phyloP scores from a whole-genome alignment of 805 yeast genomes.

The Cyberlindnera sargentensis region DNA sequence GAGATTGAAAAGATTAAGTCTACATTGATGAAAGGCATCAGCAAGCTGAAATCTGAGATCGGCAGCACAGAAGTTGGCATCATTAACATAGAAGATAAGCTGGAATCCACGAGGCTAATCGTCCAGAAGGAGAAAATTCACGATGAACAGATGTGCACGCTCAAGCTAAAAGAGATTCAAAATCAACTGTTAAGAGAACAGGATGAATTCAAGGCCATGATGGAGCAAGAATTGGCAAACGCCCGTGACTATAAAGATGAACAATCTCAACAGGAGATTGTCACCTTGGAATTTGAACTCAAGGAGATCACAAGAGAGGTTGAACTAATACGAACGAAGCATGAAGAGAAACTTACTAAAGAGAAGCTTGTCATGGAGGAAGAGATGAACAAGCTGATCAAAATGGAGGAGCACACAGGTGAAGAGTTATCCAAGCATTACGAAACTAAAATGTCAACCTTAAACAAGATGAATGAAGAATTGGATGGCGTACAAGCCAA shows the following conservation, averaged over 20 bases:
- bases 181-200: constrained; percentile 24
- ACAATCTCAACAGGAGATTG: constrained; percentile 11
- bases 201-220: constrained; percentile 25
- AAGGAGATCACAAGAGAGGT: constrained; percentile 4
- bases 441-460: constrained; percentile 21
- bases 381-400: constrained; percentile 15
- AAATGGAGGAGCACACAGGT: constrained; percentile 23
- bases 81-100: constrained; percentile 9
- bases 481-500: neutral
- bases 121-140: constrained; percentile 4
- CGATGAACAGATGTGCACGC: constrained; percentile 11
- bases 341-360: constrained; percentile 2
- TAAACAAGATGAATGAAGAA: constrained; percentile 12
- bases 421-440: constrained; percentile 24
- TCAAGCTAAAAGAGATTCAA: constrained; percentile 25
- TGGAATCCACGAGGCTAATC: constrained; percentile 2
- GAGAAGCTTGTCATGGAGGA: constrained; percentile 7
- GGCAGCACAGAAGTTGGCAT: constrained; percentile 11
- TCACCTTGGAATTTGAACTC: constrained; percentile 11
- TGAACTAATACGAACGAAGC: neutral
- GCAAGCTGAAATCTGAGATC: constrained; percentile 9
- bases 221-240: constrained; percentile 24
- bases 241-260: constrained; percentile 19
- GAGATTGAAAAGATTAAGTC: constrained; percentile 3
- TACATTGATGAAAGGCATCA: constrained; percentile 1